A percentile compares a stretch with the other conserved stretches of the same genome.
Evolutionary conservation across 345 rosid species (phyloP).

Genomic region (Aquilaria malaccensis): DNA sequence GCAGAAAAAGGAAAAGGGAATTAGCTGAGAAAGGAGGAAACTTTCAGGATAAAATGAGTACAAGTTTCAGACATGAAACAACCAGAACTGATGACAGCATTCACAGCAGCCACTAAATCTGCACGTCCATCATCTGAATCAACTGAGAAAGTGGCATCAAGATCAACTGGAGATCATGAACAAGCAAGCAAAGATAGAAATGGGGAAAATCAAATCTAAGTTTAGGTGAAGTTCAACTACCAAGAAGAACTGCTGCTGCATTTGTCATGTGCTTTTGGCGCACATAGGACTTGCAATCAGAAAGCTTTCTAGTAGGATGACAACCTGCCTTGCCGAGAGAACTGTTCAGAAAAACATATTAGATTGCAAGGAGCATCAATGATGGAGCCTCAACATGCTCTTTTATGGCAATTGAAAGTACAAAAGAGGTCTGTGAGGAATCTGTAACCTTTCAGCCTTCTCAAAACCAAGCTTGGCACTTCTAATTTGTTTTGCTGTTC

Average conservation of each 20-base stretch:
- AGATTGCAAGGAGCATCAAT: constrained; percentile 5
- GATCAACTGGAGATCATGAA: constrained; percentile 17
- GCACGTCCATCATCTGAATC: constrained; percentile 80
- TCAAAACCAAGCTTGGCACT: constrained; percentile 63
- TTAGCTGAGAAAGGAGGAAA: constrained; percentile 4
- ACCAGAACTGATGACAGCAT: constrained; percentile 68
- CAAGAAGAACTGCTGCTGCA: constrained; percentile 65
- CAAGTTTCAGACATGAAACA: constrained; percentile 10
- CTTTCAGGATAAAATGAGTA: constrained; percentile 10
- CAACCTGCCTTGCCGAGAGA: constrained; percentile 82
- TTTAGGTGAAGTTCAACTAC: constrained; percentile 35
- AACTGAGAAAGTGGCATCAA: constrained; percentile 36
- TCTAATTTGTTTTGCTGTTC: constrained; percentile 82
- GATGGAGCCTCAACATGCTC: constrained; percentile 3
- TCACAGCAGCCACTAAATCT: constrained; percentile 81
- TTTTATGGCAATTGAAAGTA: not conserved
- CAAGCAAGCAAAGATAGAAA: constrained; percentile 2
- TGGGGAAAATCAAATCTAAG: constrained; percentile 8
- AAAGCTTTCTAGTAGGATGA: constrained; percentile 82
- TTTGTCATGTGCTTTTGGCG: constrained; percentile 59
- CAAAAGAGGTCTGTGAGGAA: constrained; percentile 10
- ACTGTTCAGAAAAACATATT: constrained; percentile 22
- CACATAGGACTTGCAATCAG: constrained; percentile 80
- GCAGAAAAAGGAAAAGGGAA: not conserved
- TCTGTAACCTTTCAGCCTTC: constrained; percentile 67